A percentile compares a stretch with the other conserved stretches of the same genome.
Evolutionary conservation across 257 asterid genomes (phyloP).

Genomic region (Scutellaria galericulata): DNA sequence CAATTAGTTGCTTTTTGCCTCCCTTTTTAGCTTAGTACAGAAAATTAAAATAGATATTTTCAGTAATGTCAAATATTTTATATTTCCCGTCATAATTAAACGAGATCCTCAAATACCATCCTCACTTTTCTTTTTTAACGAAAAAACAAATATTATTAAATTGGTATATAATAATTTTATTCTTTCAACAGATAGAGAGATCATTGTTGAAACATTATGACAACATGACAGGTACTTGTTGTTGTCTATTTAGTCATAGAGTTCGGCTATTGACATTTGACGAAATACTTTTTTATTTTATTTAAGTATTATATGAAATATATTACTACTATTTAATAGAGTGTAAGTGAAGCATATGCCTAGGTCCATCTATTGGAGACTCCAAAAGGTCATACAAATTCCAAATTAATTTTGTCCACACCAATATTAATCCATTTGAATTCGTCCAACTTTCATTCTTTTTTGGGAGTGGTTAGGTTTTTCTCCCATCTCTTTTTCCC

Average conservation of each 20-base stretch:
- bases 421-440: conserved; percentile 1
- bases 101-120: too few species aligned
- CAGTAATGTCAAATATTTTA: too few species aligned
- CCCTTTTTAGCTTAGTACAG: too few species aligned
- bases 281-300: not conserved
- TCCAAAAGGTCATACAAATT: conserved; percentile 36
- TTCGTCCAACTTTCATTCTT: conserved; percentile 6
- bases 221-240: conserved; percentile 21
- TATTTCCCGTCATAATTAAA: too few species aligned
- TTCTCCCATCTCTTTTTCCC: not conserved
- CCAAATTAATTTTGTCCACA: conserved; percentile 23
- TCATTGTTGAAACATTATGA: conserved; percentile 2
- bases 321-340: not conserved
- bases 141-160: too few species aligned
- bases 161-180: not conserved
- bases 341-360: conserved; percentile 19
- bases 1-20: too few species aligned
- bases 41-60: too few species aligned
- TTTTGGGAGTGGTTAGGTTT: conserved; percentile 26
- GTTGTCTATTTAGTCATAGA: conserved; percentile 18
- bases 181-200: not conserved
- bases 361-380: not conserved
- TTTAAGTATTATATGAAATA: not conserved
- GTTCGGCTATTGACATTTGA: conserved; percentile 33
- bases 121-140: too few species aligned